A percentile compares a stretch with the other conserved stretches of the same genome.
These are phyloP conservation scores for Podospora pseudocomata DNA, from an alignment of 495 filamentous ascomycete species.

Conservation along the genomic window DNA sequence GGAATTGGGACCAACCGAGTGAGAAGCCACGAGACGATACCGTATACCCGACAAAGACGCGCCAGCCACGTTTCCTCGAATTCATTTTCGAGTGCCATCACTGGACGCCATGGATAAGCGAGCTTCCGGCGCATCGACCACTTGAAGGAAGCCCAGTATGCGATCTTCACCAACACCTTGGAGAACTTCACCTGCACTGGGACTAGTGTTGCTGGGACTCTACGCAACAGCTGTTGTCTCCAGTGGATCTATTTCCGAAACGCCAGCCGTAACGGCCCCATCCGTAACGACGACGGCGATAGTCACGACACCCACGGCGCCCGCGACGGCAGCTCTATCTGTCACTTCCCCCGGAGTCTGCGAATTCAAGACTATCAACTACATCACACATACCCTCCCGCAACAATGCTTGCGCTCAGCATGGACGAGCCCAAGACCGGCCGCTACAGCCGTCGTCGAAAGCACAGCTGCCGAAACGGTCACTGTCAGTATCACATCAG, in stretches of 20 bases:
- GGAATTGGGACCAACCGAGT: background rate
- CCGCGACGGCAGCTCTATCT: background rate
- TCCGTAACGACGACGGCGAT: conserved; percentile 8
- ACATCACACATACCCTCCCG: conserved; percentile 73
- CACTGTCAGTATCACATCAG: background rate
- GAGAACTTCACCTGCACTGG: conserved; percentile 15
- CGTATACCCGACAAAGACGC: background rate
- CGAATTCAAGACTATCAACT: conserved; percentile 67
- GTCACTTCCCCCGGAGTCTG: conserved; percentile 40
- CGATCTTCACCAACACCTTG: conserved; percentile 15
- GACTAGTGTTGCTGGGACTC: conserved; percentile 27
- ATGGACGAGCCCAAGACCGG: conserved; percentile 31
- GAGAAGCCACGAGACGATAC: background rate
- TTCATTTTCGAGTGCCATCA: background rate
- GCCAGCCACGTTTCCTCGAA: background rate
- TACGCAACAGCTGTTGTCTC: conserved; percentile 16
- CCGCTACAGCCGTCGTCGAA: conserved; percentile 11
- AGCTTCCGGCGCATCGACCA: conserved; percentile 11
- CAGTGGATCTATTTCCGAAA: conserved; percentile 18
- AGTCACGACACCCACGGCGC: background rate
- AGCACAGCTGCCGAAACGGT: conserved; percentile 12
- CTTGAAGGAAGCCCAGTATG: conserved; percentile 25
- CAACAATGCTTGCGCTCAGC: conserved; percentile 67
- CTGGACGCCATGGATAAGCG: conserved; percentile 26
- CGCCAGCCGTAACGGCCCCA: conserved; percentile 10